Conservation (phyloP, 495 filamentous ascomycete species). For the Cercophora scortea region DNA sequence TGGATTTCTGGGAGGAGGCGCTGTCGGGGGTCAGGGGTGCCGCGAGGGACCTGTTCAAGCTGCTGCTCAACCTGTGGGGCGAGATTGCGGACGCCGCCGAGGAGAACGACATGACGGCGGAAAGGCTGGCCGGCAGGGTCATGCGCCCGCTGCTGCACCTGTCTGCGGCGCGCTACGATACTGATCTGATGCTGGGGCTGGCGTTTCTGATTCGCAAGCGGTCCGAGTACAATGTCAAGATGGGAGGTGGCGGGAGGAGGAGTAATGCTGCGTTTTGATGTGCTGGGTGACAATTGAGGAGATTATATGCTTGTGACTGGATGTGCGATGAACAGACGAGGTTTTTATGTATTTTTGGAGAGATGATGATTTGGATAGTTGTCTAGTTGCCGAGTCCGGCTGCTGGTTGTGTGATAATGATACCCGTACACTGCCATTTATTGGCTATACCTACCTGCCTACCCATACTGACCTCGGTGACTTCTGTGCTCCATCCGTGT, state of each 20-base stretch:
- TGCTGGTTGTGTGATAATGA: too few species aligned
- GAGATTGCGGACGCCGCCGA: slow-evolving; percentile 27
- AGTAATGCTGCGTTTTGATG: slow-evolving; percentile 25
- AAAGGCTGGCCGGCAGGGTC: slow-evolving; percentile 29
- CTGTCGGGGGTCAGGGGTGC: slow-evolving; percentile 30
- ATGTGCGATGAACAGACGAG: too few species aligned
- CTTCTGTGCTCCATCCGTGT: too few species aligned
- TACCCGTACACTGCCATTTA: too few species aligned
- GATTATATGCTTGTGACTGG: too few species aligned
- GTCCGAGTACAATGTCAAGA: slow-evolving; percentile 26
- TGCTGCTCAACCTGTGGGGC: slow-evolving; percentile 37
- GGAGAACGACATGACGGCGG: slow-evolving; percentile 37
- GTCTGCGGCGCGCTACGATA: slow-evolving; percentile 20
- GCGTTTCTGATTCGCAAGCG: slow-evolving; percentile 40
- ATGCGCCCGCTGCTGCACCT: slow-evolving; percentile 34
- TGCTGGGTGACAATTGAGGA: too few species aligned
- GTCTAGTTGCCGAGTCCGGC: too few species aligned
- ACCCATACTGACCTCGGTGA: too few species aligned
- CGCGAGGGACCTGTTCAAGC: slow-evolving; percentile 30
- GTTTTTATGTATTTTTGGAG: too few species aligned
- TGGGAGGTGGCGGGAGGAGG: slow-evolving; percentile 21
- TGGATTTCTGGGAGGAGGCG: slow-evolving; percentile 43
- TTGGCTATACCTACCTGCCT: too few species aligned
- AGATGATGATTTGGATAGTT: too few species aligned
- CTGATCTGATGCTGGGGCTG: slow-evolving; percentile 33